Evolutionary conservation across 2,329 filamentous ascomycete genomes (phyloP), one percentile per base, ranked within the genome.

Genomic region (Cladosporium sp.): DNA sequence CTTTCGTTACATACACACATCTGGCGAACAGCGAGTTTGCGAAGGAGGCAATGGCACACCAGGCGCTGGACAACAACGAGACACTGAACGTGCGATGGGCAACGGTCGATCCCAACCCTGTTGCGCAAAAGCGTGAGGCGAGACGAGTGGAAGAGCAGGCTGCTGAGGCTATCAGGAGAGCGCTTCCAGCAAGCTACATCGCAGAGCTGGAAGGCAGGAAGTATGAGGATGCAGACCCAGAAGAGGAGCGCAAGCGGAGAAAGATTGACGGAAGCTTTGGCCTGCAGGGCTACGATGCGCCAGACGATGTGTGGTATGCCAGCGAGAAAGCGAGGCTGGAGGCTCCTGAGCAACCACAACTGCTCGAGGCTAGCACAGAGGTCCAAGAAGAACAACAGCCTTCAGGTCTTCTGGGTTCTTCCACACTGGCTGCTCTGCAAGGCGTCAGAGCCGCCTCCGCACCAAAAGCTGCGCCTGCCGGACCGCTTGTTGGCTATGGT

Each of bases 21-120:
- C 91, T 97, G 75, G 89, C 91, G 50, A 96, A 95, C 72, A 89
- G 91, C 2, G 90, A 96, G 76, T 97, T 97, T 72, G 93, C 93
- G 3, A 94, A 77, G 64, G 77, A 78, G 67, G 91, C 95, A 0
- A 98, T 99, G 94, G 91, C 92, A 5, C 92, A 97, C 75, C 95
- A 99, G 80, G 88, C 88, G 0, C 83, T 99, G 31, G 95, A 99
- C 73, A 90, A 98, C 77, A 89, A 88, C 68, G 95, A 99, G 79
- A 89, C 97, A 26, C 81, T 99, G 29, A 99, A 99, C 78, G 93
- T 99, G 57, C 86, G 96, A 69, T 99, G 95, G 95, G 95, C 95
- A 50, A 99, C 95, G 0, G 91, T 92, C 7, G 95, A 99, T 75
- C 95, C 95, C 1, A 99, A 99, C 72, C 95, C 95, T 0, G 89